Base-by-base conservation (phyloP, 257 asterid species). In the Ehretia macrophylla region DNA sequence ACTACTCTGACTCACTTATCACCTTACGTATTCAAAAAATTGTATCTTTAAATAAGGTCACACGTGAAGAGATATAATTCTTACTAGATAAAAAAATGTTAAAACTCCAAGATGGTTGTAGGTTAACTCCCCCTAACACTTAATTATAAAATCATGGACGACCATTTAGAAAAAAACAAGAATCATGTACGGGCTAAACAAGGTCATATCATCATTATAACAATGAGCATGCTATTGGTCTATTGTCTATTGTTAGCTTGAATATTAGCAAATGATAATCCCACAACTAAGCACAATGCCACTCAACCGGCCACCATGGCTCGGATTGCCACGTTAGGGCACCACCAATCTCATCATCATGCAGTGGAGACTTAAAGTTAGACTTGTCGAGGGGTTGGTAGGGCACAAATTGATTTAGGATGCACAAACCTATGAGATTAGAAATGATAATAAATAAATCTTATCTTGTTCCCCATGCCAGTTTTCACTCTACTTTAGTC, bases 391-490 rank as follows among this genome's bases (percentile, higher is more conserved):
- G 10, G 44, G 69, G 75, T 79, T 68, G 79, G 69, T 75, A 67
- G 72, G 83, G 76, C 64, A 64, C 76, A 69, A 46, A 48, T 40
- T 71, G 40, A 49, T 62, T 62, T 64, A 50, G 48, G 66, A 67
- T 63, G 71, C 76, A 58, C 66, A 61, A 76, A 67, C 59, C 64
- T 68, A 63, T 69, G 65, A 70, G 66, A 81, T 71, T 74, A 75
- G 61, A 40, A 64, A 64, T 77, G 66, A 64, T 79, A 67, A 77
- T 75, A 68, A 32, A 55, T 42, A 52, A 44, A 37, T 61, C 76
- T 67, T 79, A 71, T 85, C 88, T 16, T 83, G 90, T 77, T 59
- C 73, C 86, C 81, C 35, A 48, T 63, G 58, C 68, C 58, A 71
- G 76, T n/a, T 67, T 76, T 67, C 64, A 49, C 65, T 58, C 75